Conservation (phyloP, 2,329 filamentous ascomycete species). For the Hypoxylon sp. region DNA sequence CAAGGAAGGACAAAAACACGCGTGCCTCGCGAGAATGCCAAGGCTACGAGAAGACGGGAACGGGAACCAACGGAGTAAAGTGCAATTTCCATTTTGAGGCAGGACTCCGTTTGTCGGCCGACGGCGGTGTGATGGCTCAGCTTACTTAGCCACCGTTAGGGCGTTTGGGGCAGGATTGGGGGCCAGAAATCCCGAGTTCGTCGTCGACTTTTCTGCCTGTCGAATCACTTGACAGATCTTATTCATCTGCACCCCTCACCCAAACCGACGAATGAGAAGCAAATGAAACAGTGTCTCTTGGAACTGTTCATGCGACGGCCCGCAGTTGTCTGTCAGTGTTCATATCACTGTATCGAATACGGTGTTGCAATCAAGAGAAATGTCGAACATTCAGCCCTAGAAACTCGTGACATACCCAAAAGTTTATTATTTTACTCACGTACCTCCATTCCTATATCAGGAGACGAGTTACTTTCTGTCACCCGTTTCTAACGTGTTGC, state of each 20-base stretch:
- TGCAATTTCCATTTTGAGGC: constrained; percentile 15
- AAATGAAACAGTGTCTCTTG: constrained; percentile 29
- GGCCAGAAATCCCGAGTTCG: constrained; percentile 19
- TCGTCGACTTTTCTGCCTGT: constrained; percentile 6
- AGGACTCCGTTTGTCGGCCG: constrained; percentile 23
- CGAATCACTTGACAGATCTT: constrained; percentile 38
- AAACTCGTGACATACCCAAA: constrained; percentile 31
- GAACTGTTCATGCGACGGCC: constrained; percentile 34
- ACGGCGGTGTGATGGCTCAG: constrained; percentile 31
- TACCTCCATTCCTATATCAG: constrained; percentile 14
- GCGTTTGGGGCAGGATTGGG: constrained; percentile 9
- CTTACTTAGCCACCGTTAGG: constrained; percentile 34
- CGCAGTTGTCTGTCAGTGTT: constrained; percentile 14
- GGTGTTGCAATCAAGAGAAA: constrained; percentile 22
- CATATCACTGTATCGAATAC: constrained; percentile 1
- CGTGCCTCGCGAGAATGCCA: not conserved
- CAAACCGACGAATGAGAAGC: constrained; percentile 26
- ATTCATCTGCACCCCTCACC: constrained; percentile 25
- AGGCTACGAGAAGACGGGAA: not conserved
- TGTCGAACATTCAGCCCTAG: constrained; percentile 38
- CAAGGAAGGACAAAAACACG: too few relatives aligned
- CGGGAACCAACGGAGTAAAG: constrained; percentile 14
- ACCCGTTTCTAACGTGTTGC: constrained; percentile 14
- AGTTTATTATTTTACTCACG: constrained; percentile 19
- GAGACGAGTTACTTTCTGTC: constrained; percentile 19